A percentile compares a stretch with the other conserved stretches of the same genome.
Conservation (phyloP, 169 alveolate species). For the Plasmodium chabaudi region DNA sequence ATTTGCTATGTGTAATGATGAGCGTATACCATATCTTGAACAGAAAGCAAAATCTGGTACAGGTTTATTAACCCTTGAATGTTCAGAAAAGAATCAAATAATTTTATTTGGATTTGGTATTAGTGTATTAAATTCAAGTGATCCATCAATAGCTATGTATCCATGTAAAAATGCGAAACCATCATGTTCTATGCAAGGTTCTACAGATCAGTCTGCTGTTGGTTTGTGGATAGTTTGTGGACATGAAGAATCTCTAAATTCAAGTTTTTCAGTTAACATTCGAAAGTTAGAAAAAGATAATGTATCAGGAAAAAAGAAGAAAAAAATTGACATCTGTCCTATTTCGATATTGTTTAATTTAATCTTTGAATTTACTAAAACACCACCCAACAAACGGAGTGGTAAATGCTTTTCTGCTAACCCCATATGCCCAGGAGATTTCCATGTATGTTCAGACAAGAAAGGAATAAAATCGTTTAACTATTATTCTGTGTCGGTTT, state of each 20-base stretch:
- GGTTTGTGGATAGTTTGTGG: constrained; percentile 75
- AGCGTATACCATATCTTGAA: constrained; percentile 52
- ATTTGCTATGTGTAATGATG: constrained; percentile 73
- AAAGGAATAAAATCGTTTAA: constrained; percentile 18
- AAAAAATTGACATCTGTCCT: constrained; percentile 44
- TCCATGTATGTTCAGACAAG: constrained; percentile 59
- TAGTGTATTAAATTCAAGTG: constrained; percentile 66
- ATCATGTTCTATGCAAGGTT: constrained; percentile 69
- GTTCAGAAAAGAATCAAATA: constrained; percentile 60
- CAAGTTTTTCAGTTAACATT: constrained; percentile 42
- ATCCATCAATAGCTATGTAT: constrained; percentile 54
- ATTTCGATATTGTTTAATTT: constrained; percentile 30
- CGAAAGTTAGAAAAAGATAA: constrained; percentile 52
- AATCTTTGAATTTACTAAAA: constrained; percentile 57
- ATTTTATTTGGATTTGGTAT: constrained; percentile 73
- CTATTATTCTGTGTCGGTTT: constrained; percentile 65
- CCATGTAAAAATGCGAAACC: constrained; percentile 73
- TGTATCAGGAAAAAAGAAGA: constrained; percentile 65
- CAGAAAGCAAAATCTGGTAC: constrained; percentile 63
- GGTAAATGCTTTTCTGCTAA: constrained; percentile 47
- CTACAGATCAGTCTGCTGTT: constrained; percentile 55
- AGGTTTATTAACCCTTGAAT: constrained; percentile 55
- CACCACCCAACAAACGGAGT: constrained; percentile 34
- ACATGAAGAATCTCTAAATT: constrained; percentile 70
- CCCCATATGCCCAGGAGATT: constrained; percentile 40